A percentile compares a stretch with the other conserved stretches of the same genome.
These are phyloP conservation scores for Lactuca saligna DNA, from an alignment of 129 eudicot species.

Conservation along the genomic window DNA sequence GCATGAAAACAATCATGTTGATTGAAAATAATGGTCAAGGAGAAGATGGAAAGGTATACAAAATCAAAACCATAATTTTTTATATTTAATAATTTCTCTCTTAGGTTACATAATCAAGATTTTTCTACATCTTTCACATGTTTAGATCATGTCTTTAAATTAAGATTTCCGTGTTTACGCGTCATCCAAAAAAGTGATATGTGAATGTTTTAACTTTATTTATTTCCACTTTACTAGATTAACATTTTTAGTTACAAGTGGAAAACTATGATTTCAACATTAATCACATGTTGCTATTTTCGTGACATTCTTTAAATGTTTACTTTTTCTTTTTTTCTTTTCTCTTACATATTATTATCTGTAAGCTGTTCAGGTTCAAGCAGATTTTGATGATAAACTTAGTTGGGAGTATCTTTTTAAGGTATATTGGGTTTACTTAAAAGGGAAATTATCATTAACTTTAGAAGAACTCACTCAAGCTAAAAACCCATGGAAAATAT, in stretches of 20 bases:
- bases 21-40: conserved; percentile 81
- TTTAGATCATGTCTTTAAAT: too few relatives aligned
- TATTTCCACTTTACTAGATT: not conserved
- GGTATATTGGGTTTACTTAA: conserved; percentile 80
- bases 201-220: not conserved
- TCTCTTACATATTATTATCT: conserved; percentile 15
- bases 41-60: conserved; percentile 68
- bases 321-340: too few relatives aligned
- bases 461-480: conserved; percentile 67
- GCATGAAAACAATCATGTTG: conserved; percentile 90
- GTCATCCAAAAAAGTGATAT: not conserved
- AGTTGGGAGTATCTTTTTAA: conserved; percentile 99
- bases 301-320: not conserved
- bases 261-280: too few relatives aligned
- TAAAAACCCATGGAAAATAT: conserved; percentile 64
- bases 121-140: not conserved
- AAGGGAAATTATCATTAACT: conserved; percentile 71
- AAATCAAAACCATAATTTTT: not conserved
- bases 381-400: conserved; percentile 89
- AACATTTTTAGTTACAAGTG: not conserved
- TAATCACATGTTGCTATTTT: too few relatives aligned
- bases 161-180: too few relatives aligned
- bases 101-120: not conserved
- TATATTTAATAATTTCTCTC: not conserved
- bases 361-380: conserved; percentile 61